A percentile compares a stretch with the other conserved stretches of the same genome.
These are phyloP conservation scores for Colletotrichum sp. DNA, from an alignment of 2,329 filamentous ascomycete species.

Conservation along the genomic window DNA sequence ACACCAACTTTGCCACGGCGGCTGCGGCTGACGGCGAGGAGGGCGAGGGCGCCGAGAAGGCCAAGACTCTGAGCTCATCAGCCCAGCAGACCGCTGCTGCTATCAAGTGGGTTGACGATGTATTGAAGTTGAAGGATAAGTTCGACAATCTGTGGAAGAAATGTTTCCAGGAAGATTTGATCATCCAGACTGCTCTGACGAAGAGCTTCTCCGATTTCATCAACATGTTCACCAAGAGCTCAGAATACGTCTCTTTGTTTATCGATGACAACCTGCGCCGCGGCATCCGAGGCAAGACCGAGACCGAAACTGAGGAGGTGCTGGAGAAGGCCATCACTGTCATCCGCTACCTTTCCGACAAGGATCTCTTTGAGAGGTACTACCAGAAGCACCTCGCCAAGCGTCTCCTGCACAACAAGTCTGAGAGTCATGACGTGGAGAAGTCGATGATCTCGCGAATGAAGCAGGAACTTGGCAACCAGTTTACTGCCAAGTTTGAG, in stretches of 20 bases:
- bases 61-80: conserved; percentile 42
- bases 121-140: conserved; percentile 83
- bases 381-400: conserved; percentile 97
- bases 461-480: conserved; percentile 95
- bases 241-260: conserved; percentile 94
- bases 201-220: conserved; percentile 93
- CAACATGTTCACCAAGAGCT: conserved; percentile 83
- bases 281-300: conserved; percentile 90
- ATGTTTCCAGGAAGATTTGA: conserved; percentile 78
- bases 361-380: conserved; percentile 94
- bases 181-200: conserved; percentile 81
- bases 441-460: conserved; percentile 95
- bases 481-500: conserved; percentile 91
- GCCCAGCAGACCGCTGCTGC: conserved; percentile 87
- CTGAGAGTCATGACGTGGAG: conserved; percentile 89
- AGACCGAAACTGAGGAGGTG: conserved; percentile 81
- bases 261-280: conserved; percentile 97
- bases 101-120: conserved; percentile 94
- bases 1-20: conserved; percentile 56
- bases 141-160: conserved; percentile 80
- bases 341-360: conserved; percentile 86
- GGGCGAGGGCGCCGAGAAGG: conserved; percentile 52
- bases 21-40: conserved; percentile 49
- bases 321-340: conserved; percentile 90
- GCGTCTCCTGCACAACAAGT: conserved; percentile 85